Conservation (phyloP, 2,329 filamentous ascomycete species). For the Arthroderma sp. region DNA sequence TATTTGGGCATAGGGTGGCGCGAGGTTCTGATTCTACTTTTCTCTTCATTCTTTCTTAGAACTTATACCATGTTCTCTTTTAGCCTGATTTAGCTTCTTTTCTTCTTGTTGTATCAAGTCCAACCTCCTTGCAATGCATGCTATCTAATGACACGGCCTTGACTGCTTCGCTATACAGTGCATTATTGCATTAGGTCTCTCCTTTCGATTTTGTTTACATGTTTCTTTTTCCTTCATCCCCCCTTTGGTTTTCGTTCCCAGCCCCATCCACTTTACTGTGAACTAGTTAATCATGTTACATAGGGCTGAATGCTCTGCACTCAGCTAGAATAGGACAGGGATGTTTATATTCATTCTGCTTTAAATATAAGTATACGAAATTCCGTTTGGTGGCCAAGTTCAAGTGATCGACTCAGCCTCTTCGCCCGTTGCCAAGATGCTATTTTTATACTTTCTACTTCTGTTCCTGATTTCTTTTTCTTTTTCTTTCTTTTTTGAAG, state of each 20-base stretch:
- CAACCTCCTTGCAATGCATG: neutral
- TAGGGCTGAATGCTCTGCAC: neutral
- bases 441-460: neutral
- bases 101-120: neutral
- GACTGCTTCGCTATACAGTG: neutral
- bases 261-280: neutral
- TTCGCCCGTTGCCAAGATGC: neutral
- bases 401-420: neutral
- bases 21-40: neutral
- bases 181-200: neutral
- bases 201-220: neutral
- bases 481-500: neutral
- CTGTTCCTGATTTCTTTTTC: neutral
- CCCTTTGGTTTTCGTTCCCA: neutral
- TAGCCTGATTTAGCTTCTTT: neutral
- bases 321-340: neutral
- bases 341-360: neutral
- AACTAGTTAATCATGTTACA: neutral
- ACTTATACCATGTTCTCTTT: neutral
- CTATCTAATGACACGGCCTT: neutral
- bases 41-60: constrained; percentile 1
- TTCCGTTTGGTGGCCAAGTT: neutral
- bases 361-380: neutral
- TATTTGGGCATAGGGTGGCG: neutral
- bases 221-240: neutral